Evolutionary conservation across 129 eudicot species (phyloP).

Genomic region (Flaveria bidentis): DNA sequence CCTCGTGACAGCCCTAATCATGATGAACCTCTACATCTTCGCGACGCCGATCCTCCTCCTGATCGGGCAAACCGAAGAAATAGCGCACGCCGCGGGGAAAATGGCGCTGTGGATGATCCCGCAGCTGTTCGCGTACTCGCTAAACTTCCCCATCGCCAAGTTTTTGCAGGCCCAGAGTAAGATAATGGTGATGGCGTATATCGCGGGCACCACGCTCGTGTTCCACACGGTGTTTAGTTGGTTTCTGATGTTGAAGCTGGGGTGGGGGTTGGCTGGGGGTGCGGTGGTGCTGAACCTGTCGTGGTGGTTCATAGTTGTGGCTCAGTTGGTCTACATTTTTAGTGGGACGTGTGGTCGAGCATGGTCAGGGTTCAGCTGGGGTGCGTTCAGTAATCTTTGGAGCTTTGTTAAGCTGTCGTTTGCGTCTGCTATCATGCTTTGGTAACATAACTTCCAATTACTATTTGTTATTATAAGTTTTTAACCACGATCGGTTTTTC

Average conservation of each 20-base stretch:
- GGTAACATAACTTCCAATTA: slow-evolving; percentile 29
- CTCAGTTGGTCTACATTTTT: slow-evolving; percentile 35
- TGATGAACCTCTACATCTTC: slow-evolving; percentile 44
- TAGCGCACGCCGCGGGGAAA: slow-evolving; percentile 43
- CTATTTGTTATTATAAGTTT: neutral
- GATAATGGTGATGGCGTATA: slow-evolving; percentile 42
- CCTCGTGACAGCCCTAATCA: slow-evolving; percentile 25
- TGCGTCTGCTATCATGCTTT: slow-evolving; percentile 56
- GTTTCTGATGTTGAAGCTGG: slow-evolving; percentile 39
- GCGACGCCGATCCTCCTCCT: slow-evolving; percentile 46
- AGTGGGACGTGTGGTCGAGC: slow-evolving; percentile 45
- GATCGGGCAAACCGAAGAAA: slow-evolving; percentile 49
- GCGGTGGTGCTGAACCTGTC: slow-evolving; percentile 43
- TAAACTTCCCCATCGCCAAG: slow-evolving; percentile 47
- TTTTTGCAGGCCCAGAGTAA: slow-evolving; percentile 60
- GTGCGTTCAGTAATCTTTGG: slow-evolving; percentile 49
- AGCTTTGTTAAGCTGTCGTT: slow-evolving; percentile 46
- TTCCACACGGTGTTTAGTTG: slow-evolving; percentile 41
- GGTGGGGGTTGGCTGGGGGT: slow-evolving; percentile 48
- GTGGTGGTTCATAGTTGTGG: slow-evolving; percentile 59
- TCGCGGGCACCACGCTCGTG: slow-evolving; percentile 30
- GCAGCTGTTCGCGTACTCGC: slow-evolving; percentile 44
- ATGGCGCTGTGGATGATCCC: slow-evolving; percentile 53
- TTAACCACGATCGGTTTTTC: too few relatives aligned
- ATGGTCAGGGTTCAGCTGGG: slow-evolving; percentile 51